phyloP scores from a whole-genome alignment of 352 stramenopile species.

The Labyrinthula sp. region DNA sequence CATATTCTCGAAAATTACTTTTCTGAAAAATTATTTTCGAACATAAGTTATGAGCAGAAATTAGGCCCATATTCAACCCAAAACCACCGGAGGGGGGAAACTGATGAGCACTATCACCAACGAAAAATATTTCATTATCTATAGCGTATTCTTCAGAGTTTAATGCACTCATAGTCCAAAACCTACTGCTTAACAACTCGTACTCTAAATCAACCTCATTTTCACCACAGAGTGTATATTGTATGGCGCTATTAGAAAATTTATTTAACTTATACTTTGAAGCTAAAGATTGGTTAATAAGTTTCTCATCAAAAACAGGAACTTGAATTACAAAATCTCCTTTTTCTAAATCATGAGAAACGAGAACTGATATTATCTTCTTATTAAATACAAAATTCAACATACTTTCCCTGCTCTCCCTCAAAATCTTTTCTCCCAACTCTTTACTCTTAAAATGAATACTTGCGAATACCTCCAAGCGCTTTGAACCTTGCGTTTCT shows the following conservation, averaged over 20 bases:
- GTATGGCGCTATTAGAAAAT: too few relatives aligned
- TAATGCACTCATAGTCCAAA: too few relatives aligned
- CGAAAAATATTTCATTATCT: conserved; percentile 51
- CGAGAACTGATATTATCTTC: conserved; percentile 62
- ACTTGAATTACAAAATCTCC: conserved; percentile 74
- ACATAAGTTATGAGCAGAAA: conserved; percentile 66
- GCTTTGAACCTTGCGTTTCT: conserved; percentile 44
- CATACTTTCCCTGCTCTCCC: conserved; percentile 56
- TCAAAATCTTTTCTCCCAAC: conserved; percentile 32
- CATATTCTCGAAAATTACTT: conserved; percentile 30
- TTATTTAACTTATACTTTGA: too few relatives aligned
- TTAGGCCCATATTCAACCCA: conserved; percentile 70
- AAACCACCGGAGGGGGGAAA: conserved; percentile 70
- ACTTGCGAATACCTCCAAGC: conserved; percentile 72
- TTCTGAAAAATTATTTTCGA: conserved; percentile 62
- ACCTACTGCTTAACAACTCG: too few relatives aligned
- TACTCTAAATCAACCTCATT: too few relatives aligned
- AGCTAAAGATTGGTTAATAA: too few relatives aligned
- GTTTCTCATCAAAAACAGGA: too few relatives aligned
- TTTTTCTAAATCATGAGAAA: conserved; percentile 60
- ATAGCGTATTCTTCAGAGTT: too few relatives aligned
- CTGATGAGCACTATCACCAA: conserved; percentile 66
- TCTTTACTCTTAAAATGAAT: conserved; percentile 66
- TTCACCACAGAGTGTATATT: too few relatives aligned
- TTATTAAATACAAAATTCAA: conserved; percentile 69